These are phyloP conservation scores for Neospermospora avenae DNA, from an alignment of 2,329 filamentous ascomycete species.

Conservation along the genomic window DNA sequence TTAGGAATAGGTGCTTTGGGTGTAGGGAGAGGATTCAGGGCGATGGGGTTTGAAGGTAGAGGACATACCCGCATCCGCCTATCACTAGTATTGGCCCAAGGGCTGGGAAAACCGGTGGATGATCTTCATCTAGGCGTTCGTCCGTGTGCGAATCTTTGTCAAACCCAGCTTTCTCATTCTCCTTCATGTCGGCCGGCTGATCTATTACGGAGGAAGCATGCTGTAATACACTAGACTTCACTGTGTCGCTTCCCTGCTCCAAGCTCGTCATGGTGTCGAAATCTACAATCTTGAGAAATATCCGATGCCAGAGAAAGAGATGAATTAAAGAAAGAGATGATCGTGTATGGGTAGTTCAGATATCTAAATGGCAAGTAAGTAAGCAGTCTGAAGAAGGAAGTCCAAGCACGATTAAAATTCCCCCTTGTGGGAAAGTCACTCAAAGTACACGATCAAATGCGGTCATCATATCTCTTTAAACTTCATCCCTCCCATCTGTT, in stretches of 20 bases:
- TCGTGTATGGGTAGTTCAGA: too few relatives aligned
- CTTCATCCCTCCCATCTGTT: too few relatives aligned
- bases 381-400: too few relatives aligned
- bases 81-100: slow-evolving; percentile 2
- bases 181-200: background rate
- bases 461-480: too few relatives aligned
- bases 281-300: too few relatives aligned
- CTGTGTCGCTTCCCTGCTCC: background rate
- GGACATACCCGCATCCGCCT: slow-evolving; percentile 9
- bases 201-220: background rate
- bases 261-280: background rate
- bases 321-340: too few relatives aligned
- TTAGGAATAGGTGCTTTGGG: background rate
- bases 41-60: too few relatives aligned
- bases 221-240: background rate
- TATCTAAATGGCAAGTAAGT: too few relatives aligned
- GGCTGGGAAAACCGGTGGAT: background rate
- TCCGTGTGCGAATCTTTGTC: background rate
- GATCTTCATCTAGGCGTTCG: background rate
- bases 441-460: too few relatives aligned
- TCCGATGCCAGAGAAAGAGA: too few relatives aligned
- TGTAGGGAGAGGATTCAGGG: background rate
- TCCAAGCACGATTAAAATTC: too few relatives aligned
- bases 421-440: too few relatives aligned
- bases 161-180: background rate